These are phyloP conservation scores for Umbilicus rupestris DNA, from an alignment of 164 flowering plant species.

Conservation along the genomic window DNA sequence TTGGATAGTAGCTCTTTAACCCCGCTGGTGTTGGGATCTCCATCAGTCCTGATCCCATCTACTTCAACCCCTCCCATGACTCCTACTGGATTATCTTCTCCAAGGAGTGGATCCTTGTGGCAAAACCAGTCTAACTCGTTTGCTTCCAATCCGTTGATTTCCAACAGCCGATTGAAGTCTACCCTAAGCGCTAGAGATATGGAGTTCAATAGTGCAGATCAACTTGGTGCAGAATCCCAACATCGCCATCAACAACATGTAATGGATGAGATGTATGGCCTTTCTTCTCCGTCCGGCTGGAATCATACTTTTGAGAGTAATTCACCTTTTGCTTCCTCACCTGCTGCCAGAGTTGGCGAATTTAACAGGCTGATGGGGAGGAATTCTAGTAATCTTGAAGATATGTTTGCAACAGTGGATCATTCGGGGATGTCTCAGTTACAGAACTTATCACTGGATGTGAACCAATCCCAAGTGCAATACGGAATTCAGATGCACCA, in stretches of 20 bases:
- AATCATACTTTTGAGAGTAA: slow-evolving; percentile 17
- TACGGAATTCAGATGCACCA: slow-evolving; percentile 30
- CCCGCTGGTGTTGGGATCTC: slow-evolving; percentile 40
- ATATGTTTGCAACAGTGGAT: slow-evolving; percentile 31
- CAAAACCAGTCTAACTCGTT: slow-evolving; percentile 22
- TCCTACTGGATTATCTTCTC: slow-evolving; percentile 36
- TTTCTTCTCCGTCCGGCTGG: slow-evolving; percentile 44
- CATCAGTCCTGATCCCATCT: slow-evolving; percentile 26
- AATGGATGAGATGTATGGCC: slow-evolving; percentile 32
- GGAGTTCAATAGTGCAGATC: slow-evolving; percentile 24
- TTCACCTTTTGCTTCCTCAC: slow-evolving; percentile 21
- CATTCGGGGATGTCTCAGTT: slow-evolving; percentile 24
- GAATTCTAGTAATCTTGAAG: slow-evolving; percentile 38
- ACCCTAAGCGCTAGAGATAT: slow-evolving; percentile 34
- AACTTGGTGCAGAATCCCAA: slow-evolving; percentile 25
- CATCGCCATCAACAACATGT: slow-evolving; percentile 26
- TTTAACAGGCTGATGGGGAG: slow-evolving; percentile 24
- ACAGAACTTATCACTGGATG: slow-evolving; percentile 26
- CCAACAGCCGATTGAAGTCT: slow-evolving; percentile 42
- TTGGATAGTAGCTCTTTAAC: slow-evolving; percentile 29
- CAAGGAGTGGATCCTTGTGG: slow-evolving; percentile 37
- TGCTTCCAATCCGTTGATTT: slow-evolving; percentile 25
- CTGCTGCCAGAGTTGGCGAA: slow-evolving; percentile 25
- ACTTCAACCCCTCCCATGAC: slow-evolving; percentile 41
- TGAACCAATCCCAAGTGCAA: slow-evolving; percentile 28